Percentiles rank a stretch among this genome's conserved stretches.
These are phyloP conservation scores for Suillus plorans DNA, from an alignment of 768 basidiomycete species.

Conservation along the genomic window DNA sequence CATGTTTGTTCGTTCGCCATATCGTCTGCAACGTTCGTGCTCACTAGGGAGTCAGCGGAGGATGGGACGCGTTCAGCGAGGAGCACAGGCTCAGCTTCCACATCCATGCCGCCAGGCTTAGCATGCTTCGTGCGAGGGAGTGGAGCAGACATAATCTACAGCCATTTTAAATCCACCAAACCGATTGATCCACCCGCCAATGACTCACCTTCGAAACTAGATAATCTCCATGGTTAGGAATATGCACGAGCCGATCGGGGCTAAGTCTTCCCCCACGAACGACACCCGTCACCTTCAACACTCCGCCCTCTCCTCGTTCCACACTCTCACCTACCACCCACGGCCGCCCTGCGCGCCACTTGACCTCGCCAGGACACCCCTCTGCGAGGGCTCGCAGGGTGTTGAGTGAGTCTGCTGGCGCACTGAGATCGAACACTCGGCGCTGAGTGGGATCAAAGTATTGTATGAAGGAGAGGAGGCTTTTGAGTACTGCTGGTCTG, in stretches of 20 bases:
- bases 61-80: conserved; percentile 64
- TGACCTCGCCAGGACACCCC: conserved; percentile 74
- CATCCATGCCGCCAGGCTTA: conserved; percentile 54
- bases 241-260: conserved; percentile 81
- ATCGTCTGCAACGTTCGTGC: conserved; percentile 85
- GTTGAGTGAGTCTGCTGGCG: conserved; percentile 63
- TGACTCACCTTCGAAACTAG: conserved; percentile 70
- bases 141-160: conserved; percentile 71
- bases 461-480: conserved; percentile 88
- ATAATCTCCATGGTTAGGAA: conserved; percentile 89
- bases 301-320: conserved; percentile 60
- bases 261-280: conserved; percentile 77
- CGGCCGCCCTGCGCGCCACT: conserved; percentile 80
- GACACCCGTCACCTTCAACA: conserved; percentile 76
- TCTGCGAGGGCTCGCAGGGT: conserved; percentile 80
- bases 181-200: too few species aligned
- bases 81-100: conserved; percentile 47
- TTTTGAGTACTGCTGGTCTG: conserved; percentile 72
- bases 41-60: conserved; percentile 81
- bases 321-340: conserved; percentile 74
- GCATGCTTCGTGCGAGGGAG: conserved; percentile 34
- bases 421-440: conserved; percentile 72
- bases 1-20: conserved; percentile 96
- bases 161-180: neutral
- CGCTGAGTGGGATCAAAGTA: conserved; percentile 89